Percentiles rank a stretch among this genome's conserved stretches.
Conservation (phyloP, 495 filamentous ascomycete species). For the Melanomma pulvis-pyrius region DNA sequence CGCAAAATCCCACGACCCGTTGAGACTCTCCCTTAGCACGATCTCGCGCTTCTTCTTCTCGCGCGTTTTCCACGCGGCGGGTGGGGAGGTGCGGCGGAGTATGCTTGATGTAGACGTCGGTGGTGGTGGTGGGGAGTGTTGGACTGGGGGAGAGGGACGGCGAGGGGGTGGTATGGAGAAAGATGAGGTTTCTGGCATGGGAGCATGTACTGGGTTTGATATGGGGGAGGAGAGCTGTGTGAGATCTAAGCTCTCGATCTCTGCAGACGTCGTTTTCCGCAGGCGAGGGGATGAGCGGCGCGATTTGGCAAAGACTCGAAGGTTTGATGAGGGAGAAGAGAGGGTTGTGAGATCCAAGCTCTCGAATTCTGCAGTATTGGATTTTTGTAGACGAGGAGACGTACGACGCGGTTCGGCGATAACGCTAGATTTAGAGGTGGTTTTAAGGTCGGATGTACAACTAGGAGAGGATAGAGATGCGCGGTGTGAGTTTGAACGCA, state of each 20-base stretch:
- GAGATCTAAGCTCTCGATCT: conserved; percentile 19
- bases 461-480: background rate
- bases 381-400: conserved; percentile 4
- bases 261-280: background rate
- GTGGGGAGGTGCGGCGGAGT: conserved; percentile 5
- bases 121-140: conserved; percentile 24
- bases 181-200: conserved; percentile 4
- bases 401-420: conserved; percentile 1
- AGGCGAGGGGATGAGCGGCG: conserved; percentile 3
- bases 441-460: background rate
- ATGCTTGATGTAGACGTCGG: background rate
- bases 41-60: conserved; percentile 39
- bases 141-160: conserved; percentile 29
- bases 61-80: conserved; percentile 23
- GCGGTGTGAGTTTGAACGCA: background rate
- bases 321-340: too few relatives aligned
- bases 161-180: background rate
- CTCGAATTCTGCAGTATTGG: conserved; percentile 7
- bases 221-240: conserved; percentile 3
- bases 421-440: background rate
- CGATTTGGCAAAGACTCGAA: too few relatives aligned
- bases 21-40: conserved; percentile 40
- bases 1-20: conserved; percentile 40
- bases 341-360: conserved; percentile 16
- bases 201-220: background rate